Evolutionary conservation across 306 rosid species (phyloP), one percentile per base, ranked within the genome.

Genomic region (Urtica urens): DNA sequence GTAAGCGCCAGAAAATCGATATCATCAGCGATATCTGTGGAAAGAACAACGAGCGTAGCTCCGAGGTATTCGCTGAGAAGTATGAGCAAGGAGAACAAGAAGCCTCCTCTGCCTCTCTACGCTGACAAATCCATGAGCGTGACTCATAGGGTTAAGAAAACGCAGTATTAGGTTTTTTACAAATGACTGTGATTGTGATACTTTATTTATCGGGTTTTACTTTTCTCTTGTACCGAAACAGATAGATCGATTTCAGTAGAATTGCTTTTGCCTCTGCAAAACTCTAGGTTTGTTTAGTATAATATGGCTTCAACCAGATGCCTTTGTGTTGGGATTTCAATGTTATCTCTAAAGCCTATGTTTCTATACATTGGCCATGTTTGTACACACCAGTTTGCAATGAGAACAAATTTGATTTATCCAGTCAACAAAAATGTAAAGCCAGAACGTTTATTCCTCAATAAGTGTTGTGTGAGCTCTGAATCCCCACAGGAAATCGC

Each of bases 21-120:
- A 19, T 63, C 84, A 10, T 72, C 82, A 0, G 87, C 93, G 15
- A 80, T 67, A 11, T 61, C 86, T 0, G 67, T 55, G 20, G 82
- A 71, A 55, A 62, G 39, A 49, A 61, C 39, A 6, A 10, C 0
- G 49, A 51, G 43, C 49, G 81, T 72, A 68, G 63, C 87, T 30
- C 94, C 99, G 0, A 69, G 99, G 64, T 90, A 90, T 61, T 61
- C 75, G 92, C 79, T 90, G 31, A 63, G 99, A 40, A 90, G 99
- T 59, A 78, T 69, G 87, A 72, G 61, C 44, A 90, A 85, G 63
- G 99, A 80, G 25, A 85, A 66, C 15, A 85, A 77, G 71, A 90
- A 77, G 22, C 99, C 94, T 34, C 94, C 95, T 44, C 70, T 76
- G 17, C 39, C 67, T 23, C 46, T 51, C 20, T 0, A 21, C 0